phyloP scores from a whole-genome alignment of 257 asterid genomes.

The Solanum chilense region DNA sequence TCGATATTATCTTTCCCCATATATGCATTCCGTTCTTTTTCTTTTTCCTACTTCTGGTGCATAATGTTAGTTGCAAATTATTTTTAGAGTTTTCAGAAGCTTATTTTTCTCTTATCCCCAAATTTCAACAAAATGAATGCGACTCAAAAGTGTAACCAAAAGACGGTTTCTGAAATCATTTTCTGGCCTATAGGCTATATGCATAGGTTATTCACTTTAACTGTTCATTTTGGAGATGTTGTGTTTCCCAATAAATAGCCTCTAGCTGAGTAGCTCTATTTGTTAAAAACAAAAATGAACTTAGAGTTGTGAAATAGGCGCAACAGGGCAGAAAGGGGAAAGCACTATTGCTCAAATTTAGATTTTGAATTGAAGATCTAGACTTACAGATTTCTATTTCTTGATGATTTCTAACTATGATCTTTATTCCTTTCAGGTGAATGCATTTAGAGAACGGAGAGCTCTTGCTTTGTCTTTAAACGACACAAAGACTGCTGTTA shows the following conservation, averaged over 20 bases:
- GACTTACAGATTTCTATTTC: background rate
- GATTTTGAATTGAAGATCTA: background rate
- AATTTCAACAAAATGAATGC: background rate
- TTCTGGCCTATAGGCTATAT: background rate
- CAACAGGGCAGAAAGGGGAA: background rate
- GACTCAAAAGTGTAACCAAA: background rate
- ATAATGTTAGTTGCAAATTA: background rate
- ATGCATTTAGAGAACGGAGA: conserved; percentile 77
- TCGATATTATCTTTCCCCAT: background rate
- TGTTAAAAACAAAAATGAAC: background rate
- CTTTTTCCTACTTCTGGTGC: background rate
- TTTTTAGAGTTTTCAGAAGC: background rate
- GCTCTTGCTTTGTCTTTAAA: conserved; percentile 89
- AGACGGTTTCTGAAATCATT: background rate
- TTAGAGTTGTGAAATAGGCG: background rate
- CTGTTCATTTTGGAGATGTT: background rate
- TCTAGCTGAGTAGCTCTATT: background rate
- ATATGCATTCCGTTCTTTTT: background rate
- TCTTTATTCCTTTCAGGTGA: conserved; percentile 37
- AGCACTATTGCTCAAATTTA: background rate
- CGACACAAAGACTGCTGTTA: conserved; percentile 92
- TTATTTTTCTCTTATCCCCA: background rate
- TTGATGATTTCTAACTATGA: background rate
- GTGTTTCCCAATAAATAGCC: background rate
- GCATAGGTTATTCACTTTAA: background rate